These are phyloP conservation scores for Heritiera fomes DNA, from an alignment of 345 rosid genomes.

Conservation along the genomic window DNA sequence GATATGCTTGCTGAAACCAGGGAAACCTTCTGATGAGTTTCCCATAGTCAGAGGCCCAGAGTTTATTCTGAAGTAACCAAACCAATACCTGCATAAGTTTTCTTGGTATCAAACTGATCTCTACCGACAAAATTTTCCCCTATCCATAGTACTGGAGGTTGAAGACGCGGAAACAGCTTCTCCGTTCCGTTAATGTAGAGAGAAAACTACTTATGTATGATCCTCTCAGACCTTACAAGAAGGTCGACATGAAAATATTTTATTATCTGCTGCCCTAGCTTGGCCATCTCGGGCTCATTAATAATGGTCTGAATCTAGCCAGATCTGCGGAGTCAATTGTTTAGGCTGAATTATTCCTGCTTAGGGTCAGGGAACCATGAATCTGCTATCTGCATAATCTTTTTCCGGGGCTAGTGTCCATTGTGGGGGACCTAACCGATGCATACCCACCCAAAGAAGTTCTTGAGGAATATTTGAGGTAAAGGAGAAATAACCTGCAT, in stretches of 20 bases:
- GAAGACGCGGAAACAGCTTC: too few species aligned
- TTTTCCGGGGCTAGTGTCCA: neutral
- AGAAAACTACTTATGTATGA: too few species aligned
- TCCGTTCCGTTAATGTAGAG: too few species aligned
- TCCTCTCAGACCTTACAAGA: neutral
- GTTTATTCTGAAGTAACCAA: too few species aligned
- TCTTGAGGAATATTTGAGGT: neutral
- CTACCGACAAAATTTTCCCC: too few species aligned
- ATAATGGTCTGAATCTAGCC: neutral
- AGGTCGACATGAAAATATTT: neutral
- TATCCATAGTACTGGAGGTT: too few species aligned
- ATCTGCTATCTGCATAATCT: constrained; percentile 15
- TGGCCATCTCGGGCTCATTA: too few species aligned
- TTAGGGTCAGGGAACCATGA: constrained; percentile 13
- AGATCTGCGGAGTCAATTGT: neutral
- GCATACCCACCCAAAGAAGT: neutral
- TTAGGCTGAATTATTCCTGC: neutral
- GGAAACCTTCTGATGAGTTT: neutral
- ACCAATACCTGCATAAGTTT: too few species aligned
- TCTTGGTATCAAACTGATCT: too few species aligned
- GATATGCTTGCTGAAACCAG: neutral
- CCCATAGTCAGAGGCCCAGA: too few species aligned
- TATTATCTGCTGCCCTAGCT: constrained; percentile 20
- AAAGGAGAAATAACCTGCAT: neutral
- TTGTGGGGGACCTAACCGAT: neutral